Conservation (phyloP, 148 eudicot species). For the Silene uniflora region DNA sequence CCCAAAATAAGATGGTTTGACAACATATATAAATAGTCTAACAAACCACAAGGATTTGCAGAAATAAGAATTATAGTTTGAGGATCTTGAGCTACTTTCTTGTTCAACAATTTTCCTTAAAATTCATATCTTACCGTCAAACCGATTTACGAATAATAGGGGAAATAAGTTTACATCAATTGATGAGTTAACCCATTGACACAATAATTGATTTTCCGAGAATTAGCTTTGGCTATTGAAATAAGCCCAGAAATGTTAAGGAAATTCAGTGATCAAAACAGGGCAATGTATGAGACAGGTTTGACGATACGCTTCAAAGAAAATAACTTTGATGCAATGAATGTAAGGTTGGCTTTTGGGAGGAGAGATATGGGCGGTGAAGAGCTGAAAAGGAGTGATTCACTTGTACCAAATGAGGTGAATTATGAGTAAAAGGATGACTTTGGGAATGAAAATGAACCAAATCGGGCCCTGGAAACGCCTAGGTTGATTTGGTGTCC, state of each 20-base stretch:
- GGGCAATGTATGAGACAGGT: too few relatives aligned
- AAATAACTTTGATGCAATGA: too few relatives aligned
- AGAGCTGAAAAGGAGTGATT: too few relatives aligned
- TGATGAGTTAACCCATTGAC: conserved; percentile 33
- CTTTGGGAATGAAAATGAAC: conserved; percentile 27
- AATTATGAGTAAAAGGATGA: conserved; percentile 25
- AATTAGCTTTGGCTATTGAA: conserved; percentile 33
- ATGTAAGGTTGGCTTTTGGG: too few relatives aligned
- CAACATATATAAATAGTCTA: too few relatives aligned
- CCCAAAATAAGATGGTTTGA: too few relatives aligned
- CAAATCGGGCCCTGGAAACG: conserved; percentile 25
- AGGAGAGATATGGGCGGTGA: too few relatives aligned
- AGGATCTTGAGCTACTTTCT: too few relatives aligned
- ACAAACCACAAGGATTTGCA: not conserved
- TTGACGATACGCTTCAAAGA: too few relatives aligned
- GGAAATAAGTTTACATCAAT: conserved; percentile 23
- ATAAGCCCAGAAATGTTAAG: conserved; percentile 26
- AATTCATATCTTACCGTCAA: not conserved
- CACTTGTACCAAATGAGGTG: too few relatives aligned
- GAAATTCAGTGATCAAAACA: too few relatives aligned
- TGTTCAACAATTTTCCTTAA: too few relatives aligned
- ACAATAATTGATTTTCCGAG: conserved; percentile 35
- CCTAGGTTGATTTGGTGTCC: conserved; percentile 47
- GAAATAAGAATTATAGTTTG: not conserved
- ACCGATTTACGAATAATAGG: conserved; percentile 6